Percentiles rank a stretch among this genome's conserved stretches.
phyloP scores from a whole-genome alignment of 495 filamentous ascomycete species.

The Thermothielavioides terrestris region DNA sequence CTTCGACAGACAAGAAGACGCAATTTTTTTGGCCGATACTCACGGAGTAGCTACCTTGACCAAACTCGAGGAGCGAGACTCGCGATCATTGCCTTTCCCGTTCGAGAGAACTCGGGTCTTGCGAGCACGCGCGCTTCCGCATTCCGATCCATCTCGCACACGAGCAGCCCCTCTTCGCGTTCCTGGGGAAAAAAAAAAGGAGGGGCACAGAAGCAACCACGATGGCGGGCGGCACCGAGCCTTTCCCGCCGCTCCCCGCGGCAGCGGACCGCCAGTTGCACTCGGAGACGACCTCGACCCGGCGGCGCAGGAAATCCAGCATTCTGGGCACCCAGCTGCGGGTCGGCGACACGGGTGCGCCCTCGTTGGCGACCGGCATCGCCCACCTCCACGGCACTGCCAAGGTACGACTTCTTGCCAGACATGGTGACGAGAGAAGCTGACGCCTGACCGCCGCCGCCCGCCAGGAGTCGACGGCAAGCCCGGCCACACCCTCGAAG shows the following conservation, averaged over 20 bases:
- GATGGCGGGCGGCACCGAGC: conserved; percentile 27
- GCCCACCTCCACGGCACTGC: conserved; percentile 23
- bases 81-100: not conserved
- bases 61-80: too few species aligned
- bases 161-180: not conserved
- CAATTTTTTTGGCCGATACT: too few species aligned
- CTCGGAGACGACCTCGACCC: conserved; percentile 19
- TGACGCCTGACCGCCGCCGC: too few species aligned
- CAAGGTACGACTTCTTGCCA: conserved; percentile 14
- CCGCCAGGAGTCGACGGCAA: conserved; percentile 12
- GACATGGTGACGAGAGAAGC: not conserved
- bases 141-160: not conserved
- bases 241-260: conserved; percentile 39
- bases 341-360: conserved; percentile 43
- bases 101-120: not conserved
- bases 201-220: not conserved
- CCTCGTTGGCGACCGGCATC: conserved; percentile 35
- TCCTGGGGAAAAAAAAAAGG: not conserved
- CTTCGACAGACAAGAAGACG: too few species aligned
- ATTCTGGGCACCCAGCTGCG: conserved; percentile 35
- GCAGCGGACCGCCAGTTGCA: conserved; percentile 34
- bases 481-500: conserved; percentile 27
- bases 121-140: not conserved
- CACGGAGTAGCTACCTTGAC: too few species aligned
- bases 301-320: conserved; percentile 42